Evolutionary conservation across 768 basidiomycete species (phyloP), one percentile per base, ranked within the genome.

Genomic region (Xerocomus potaroensis): DNA sequence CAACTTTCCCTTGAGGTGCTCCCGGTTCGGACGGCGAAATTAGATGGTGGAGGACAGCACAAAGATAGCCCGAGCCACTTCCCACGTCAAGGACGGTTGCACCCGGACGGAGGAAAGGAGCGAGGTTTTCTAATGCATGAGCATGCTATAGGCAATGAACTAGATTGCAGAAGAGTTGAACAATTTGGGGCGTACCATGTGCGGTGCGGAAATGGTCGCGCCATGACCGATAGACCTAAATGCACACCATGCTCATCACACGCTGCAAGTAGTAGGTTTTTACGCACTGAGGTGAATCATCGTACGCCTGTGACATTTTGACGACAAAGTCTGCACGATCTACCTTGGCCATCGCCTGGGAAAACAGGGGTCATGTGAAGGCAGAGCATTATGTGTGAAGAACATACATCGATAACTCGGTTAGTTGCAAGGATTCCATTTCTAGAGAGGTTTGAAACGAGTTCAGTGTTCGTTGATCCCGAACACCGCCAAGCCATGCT

Each of bases 121-220:
- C 72, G 10, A 96, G 77, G 48, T 87, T 77, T 59, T 94, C 86
- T 3, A 78, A 62, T 0, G 95, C 93, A 50, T 93, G 82, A 0
- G 91, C 92, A 51, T 96, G 93, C 87, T 87, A 41, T n/a, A 24
- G 8, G n/a, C 7, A 3, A 23, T 21, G 15, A 23, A 41, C 40
- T 8, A 43, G 34, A 35, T 24, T 9, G 32, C 16, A 9, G 4
- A 4, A 42, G 40, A 30, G 21, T 21, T 22, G 37, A 36, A 37
- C n/a, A 18, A 22, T 24, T n/a, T n/a, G 9, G 6, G 24, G 33
- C 59, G 61, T 43, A 85, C 87, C 94, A 98, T 98, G 63, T 99
- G 95, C 1, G 95, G 95, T 0, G 95, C 95, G 31, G 87, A 91
- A 51, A 99, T 97, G 0, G 95, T 99, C 12, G 93, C 94, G 11